phyloP scores from a whole-genome alignment of 306 rosid genomes.

The Cucurbita moschata region DNA sequence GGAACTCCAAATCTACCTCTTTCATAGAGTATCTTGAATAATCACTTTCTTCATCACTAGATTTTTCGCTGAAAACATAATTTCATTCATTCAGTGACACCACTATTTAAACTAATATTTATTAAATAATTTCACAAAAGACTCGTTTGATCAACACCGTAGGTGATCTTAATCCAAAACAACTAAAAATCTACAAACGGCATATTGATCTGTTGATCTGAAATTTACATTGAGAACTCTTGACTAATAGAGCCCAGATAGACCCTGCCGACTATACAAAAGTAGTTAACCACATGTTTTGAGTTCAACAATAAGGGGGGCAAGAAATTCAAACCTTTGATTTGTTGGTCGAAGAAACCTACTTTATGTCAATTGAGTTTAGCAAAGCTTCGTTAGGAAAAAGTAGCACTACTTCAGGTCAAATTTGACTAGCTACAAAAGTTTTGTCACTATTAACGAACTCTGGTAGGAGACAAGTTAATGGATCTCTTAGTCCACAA shows the following conservation, averaged over 20 bases:
- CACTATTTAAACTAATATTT: not conserved
- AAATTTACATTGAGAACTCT: not conserved
- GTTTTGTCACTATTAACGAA: not conserved
- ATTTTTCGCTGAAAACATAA: not conserved
- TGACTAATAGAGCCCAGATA: not conserved
- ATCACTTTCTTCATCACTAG: not conserved
- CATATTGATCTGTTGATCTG: not conserved
- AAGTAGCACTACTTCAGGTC: not conserved
- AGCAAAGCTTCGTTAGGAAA: not conserved
- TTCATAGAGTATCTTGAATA: not conserved
- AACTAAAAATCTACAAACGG: not conserved
- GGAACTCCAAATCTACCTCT: not conserved
- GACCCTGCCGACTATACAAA: not conserved
- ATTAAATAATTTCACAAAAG: not conserved
- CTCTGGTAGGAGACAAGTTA: not conserved
- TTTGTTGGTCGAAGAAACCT: too few relatives aligned
- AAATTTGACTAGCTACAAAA: not conserved
- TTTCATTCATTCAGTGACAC: not conserved
- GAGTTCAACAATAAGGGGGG: too few relatives aligned
- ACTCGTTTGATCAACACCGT: not conserved
- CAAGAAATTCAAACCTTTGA: too few relatives aligned
- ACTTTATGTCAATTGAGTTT: too few relatives aligned
- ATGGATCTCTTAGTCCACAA: not conserved
- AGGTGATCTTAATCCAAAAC: not conserved
- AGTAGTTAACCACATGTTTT: too few relatives aligned